Evolutionary conservation across 768 basidiomycete genomes (phyloP), one percentile per base, ranked within the genome.

Genomic region (Rhodotorula babjevae): DNA sequence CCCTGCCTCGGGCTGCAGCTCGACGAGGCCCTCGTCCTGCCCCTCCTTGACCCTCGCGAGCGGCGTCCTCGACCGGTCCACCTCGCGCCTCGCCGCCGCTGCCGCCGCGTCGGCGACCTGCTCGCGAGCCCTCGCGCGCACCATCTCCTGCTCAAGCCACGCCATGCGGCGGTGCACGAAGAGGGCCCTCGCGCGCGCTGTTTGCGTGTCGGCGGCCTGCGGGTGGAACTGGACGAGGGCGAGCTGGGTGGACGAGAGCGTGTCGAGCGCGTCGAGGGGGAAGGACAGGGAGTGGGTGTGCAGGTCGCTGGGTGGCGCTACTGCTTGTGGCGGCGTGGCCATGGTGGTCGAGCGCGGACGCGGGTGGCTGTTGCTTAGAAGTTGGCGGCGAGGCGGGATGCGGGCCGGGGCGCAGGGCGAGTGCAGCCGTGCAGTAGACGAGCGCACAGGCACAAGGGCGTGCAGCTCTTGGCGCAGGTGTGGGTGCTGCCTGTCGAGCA

Each of bases 171-270:
- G 33, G 36, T 9, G 50, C 3, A 50, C 21, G 52, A 63, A 63
- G 1, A 27, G 15, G 3, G 33, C 36, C 12, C 49, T 33, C 0
- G 52, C 63, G 9, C 31, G 42, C 27, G 29, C 42, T 18, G 16
- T 8, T 2, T 44, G 16, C 0, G 3, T 21, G 3, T 11, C 23
- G 0, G 1, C 16, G 21, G 64, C 55, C 3, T 27, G 36, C 0
- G 55, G 64, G 64, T 65, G 64, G 31, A 65, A 47, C 64, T 57
- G 64, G 23, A 65, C 64, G 23, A 65, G 64, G 12, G 56, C 55
- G 44, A 65, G 55, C n/a, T 65, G 55, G 9, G 55, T 44, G 29
- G 44, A 47, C 11, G 55, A 21, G 29, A 65, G 56, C 6, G 31
- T 4, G 21, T 10, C 23, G 55, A 65, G 56, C 25, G 15, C 9